These are phyloP conservation scores for Mychonastes homosphaera DNA, from an alignment of 139 green algal species.

Conservation along the genomic window DNA sequence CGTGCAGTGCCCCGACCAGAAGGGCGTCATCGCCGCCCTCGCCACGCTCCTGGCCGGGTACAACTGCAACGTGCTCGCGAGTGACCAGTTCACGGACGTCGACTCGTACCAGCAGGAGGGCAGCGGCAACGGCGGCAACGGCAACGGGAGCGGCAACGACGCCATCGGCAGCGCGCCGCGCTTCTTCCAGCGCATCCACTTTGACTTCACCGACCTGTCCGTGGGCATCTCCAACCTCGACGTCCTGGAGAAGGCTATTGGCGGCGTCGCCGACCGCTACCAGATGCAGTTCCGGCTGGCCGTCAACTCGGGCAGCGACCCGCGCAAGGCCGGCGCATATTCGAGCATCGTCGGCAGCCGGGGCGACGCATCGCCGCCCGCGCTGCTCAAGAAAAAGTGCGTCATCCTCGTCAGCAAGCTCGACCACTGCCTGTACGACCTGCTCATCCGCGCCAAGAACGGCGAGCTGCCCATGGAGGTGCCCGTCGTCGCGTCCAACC, in stretches of 20 bases:
- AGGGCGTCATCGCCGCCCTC: slow-evolving; percentile 48
- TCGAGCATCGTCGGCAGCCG: too few species aligned
- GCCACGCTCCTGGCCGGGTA: slow-evolving; percentile 55
- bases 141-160: too few species aligned
- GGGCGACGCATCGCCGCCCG: too few species aligned
- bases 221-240: slow-evolving; percentile 46
- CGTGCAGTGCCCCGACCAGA: slow-evolving; percentile 43
- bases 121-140: too few species aligned
- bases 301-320: too few species aligned
- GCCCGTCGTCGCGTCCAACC: slow-evolving; percentile 62
- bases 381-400: slow-evolving; percentile 4
- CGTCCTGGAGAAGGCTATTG: slow-evolving; percentile 51
- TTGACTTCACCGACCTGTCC: slow-evolving; percentile 49
- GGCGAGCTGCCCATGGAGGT: slow-evolving; percentile 56
- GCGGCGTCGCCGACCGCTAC: slow-evolving; percentile 47
- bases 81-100: slow-evolving; percentile 53
- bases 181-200: slow-evolving; percentile 56
- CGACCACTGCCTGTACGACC: slow-evolving; percentile 71
- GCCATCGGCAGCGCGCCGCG: neutral
- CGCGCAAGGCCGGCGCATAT: too few species aligned
- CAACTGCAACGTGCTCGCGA: slow-evolving; percentile 59
- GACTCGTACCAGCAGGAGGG: too few species aligned
- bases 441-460: slow-evolving; percentile 53
- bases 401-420: slow-evolving; percentile 41
- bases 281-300: slow-evolving; percentile 49